Conservation (phyloP, 257 asterid genomes). For the Capsicum rhomboideum region DNA sequence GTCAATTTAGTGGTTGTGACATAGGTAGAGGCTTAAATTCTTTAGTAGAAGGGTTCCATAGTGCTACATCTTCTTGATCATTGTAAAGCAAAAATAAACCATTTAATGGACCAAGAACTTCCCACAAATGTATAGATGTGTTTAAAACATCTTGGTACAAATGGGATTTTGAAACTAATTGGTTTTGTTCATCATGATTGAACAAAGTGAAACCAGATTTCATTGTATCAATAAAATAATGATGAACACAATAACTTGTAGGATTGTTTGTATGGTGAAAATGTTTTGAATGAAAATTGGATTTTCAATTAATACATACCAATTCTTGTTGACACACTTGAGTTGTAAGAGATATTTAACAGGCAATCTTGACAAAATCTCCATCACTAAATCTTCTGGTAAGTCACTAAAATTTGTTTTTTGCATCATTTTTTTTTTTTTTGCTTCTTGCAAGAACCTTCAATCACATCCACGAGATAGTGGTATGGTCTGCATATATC, state of each 20-base stretch:
- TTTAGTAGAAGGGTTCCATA: slow-evolving; percentile 36
- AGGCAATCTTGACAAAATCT: slow-evolving; percentile 25
- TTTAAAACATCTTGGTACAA: slow-evolving; percentile 3
- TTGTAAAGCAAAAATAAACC: slow-evolving; percentile 26
- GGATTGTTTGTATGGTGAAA: background rate
- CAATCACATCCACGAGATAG: too few relatives aligned
- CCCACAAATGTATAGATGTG: slow-evolving; percentile 6
- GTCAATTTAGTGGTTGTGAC: slow-evolving; percentile 7
- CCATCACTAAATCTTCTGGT: slow-evolving; percentile 24
- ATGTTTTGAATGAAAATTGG: slow-evolving; percentile 21
- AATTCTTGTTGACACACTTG: slow-evolving; percentile 30
- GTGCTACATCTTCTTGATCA: slow-evolving; percentile 10
- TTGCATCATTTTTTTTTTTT: background rate
- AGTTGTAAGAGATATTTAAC: slow-evolving; percentile 24
- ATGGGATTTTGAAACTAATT: background rate
- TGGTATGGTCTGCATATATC: too few relatives aligned
- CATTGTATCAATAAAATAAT: slow-evolving; percentile 10
- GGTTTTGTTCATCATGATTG: background rate
- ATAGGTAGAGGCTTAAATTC: slow-evolving; percentile 34
- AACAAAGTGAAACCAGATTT: slow-evolving; percentile 20
- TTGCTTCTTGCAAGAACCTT: too few relatives aligned
- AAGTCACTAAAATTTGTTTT: background rate
- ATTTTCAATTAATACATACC: slow-evolving; percentile 33
- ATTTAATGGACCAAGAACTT: slow-evolving; percentile 32
- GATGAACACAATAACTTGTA: slow-evolving; percentile 25